Base-by-base conservation (phyloP, 2,329 filamentous ascomycete species). In the Aureobasidium sp. region DNA sequence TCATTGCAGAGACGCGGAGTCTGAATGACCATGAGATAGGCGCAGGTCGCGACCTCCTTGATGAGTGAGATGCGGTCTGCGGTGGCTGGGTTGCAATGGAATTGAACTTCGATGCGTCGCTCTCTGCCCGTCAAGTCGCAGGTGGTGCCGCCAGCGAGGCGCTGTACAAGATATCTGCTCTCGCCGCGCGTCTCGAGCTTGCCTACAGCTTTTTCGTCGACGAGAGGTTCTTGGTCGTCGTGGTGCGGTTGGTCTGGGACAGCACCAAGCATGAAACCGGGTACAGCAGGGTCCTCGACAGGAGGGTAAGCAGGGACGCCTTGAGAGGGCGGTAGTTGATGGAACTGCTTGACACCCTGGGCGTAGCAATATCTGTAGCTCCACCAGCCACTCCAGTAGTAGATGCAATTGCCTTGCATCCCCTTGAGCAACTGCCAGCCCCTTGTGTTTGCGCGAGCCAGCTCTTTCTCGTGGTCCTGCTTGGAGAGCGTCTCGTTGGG, bases 291-390 rank as follows among this genome's bases (percentile, higher is more conserved):
- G 68, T 97, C 92, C 68, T 90, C 87, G 49, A 87, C 81, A 0
- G 92, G 92, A 27, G 90, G 87, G 66, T 84, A 86, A 31, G 79
- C 75, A 1, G 84, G 82, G 12, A 88, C 83, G 3, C 86, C 86
- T 63, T 86, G 85, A 48, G 84, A 81, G 2, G 85, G 85, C 0
- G 90, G 83, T 63, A 93, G 77, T 48, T 91, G 90, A 73, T 97
- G 92, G 75, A 95, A 97, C 74, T 97, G 92, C 69, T 90, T 88
- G 64, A 97, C 87, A 65, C 93, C 85, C 64, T 87, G 82, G 71
- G 90, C 90, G 76, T 96, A 94, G 79, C 92, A 97, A 74, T 96
- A 96, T 68, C 87, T 89, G 75, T 97, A 97, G 70, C 89, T 94
- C 92, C 92, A 97, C 92, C 92, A 97, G 0, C 92, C 92, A 0